phyloP scores from a whole-genome alignment of 1,284 basidiomycete genomes.

The Rhodotorula sp. region DNA sequence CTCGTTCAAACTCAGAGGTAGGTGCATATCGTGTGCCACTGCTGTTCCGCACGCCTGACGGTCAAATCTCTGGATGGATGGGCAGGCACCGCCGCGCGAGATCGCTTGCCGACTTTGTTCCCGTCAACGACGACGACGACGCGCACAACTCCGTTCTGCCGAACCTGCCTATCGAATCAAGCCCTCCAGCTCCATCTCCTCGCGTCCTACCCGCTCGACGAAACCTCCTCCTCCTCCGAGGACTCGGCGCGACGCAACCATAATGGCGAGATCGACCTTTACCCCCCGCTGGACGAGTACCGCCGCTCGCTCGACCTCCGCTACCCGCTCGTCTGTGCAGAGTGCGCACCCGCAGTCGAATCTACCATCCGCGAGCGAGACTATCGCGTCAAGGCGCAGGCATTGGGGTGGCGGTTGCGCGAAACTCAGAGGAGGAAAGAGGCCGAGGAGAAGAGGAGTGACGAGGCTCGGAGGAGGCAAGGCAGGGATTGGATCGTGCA shows the following conservation, averaged over 20 bases:
- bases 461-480: neutral
- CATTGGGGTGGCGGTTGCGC: slow-evolving; percentile 52
- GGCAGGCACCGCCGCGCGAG: slow-evolving; percentile 36
- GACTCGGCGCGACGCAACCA: neutral
- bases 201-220: slow-evolving; percentile 77
- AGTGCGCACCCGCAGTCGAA: slow-evolving; percentile 72
- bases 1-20: slow-evolving; percentile 74
- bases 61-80: neutral
- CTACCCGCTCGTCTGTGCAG: slow-evolving; percentile 77
- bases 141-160: slow-evolving; percentile 63
- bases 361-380: slow-evolving; percentile 73
- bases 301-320: slow-evolving; percentile 68
- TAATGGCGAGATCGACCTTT: slow-evolving; percentile 55
- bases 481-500: slow-evolving; percentile 1
- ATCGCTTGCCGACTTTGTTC: slow-evolving; percentile 45
- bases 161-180: slow-evolving; percentile 84
- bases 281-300: slow-evolving; percentile 65
- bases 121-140: slow-evolving; percentile 25
- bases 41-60: slow-evolving; percentile 6
- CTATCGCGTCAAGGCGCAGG: slow-evolving; percentile 73
- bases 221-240: slow-evolving; percentile 60
- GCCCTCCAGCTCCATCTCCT: slow-evolving; percentile 77
- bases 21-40: slow-evolving; percentile 38
- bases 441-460: slow-evolving; percentile 1
- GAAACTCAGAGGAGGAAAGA: slow-evolving; percentile 17